phyloP scores from a whole-genome alignment of 106 monocot genomes.

The Dendrobium catenatum region DNA sequence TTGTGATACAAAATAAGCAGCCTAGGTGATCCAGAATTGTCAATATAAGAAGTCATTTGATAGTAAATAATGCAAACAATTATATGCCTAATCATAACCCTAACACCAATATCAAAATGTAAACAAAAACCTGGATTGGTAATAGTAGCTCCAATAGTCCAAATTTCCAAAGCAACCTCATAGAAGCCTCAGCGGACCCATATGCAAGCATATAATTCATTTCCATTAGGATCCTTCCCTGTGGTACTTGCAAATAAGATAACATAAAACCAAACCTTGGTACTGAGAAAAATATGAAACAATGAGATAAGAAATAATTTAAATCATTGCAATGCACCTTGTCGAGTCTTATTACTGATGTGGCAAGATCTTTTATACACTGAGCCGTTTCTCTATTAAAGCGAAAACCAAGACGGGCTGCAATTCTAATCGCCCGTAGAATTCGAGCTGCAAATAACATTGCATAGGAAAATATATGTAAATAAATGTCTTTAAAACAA shows the following conservation, averaged over 20 bases:
- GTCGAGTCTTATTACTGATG: constrained; percentile 64
- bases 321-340: constrained; percentile 35
- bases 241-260: constrained; percentile 3
- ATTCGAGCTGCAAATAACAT: constrained; percentile 65
- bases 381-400: constrained; percentile 83
- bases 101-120: neutral
- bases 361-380: constrained; percentile 63
- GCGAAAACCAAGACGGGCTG: constrained; percentile 81
- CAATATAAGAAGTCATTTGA: constrained; percentile 5
- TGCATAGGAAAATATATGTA: neutral
- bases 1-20: constrained; percentile 89
- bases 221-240: constrained; percentile 93
- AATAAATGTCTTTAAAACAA: neutral
- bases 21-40: constrained; percentile 37
- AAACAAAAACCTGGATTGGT: constrained; percentile 67
- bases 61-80: constrained; percentile 23
- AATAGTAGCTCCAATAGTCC: constrained; percentile 83
- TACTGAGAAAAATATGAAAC: neutral
- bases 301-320: neutral
- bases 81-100: neutral
- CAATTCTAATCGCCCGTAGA: constrained; percentile 95
- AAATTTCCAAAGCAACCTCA: constrained; percentile 95
- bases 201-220: constrained; percentile 97
- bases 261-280: neutral
- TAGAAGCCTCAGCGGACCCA: constrained; percentile 84